Conservation (phyloP, 2,329 filamentous ascomycete genomes). For the Xylaria sp. region DNA sequence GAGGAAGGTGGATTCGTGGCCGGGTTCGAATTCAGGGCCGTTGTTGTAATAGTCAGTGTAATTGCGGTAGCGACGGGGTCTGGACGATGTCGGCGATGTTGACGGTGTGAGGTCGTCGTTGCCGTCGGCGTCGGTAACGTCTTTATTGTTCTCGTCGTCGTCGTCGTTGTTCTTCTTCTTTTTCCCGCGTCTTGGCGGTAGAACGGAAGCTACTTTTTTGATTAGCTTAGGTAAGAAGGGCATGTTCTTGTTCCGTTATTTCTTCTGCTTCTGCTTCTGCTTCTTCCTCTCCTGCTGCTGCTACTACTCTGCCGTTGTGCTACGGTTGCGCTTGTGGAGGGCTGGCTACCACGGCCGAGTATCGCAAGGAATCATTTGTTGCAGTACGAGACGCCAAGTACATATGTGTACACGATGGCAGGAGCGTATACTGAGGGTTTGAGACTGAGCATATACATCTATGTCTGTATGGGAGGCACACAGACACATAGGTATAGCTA, state of each 20-base stretch:
- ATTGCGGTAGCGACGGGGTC: background rate
- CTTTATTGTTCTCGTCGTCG: conserved; percentile 1
- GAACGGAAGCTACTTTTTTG: conserved; percentile 41
- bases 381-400: background rate
- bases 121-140: background rate
- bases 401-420: background rate
- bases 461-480: background rate
- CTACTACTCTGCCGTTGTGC: background rate
- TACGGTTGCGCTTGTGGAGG: background rate
- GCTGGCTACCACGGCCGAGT: conserved; percentile 7
- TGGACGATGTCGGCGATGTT: background rate
- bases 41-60: background rate
- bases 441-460: background rate
- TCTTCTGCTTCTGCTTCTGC: background rate
- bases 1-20: background rate
- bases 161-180: too few relatives aligned
- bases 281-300: background rate
- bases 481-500: conserved; percentile 8
- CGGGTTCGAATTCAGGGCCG: background rate
- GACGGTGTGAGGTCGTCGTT: background rate
- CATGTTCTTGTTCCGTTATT: background rate
- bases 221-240: conserved; percentile 44
- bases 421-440: background rate
- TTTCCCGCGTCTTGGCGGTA: conserved; percentile 37
- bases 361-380: conserved; percentile 1